These are phyloP conservation scores for Themeda triandra DNA, from an alignment of 176 grass and related monocot species.

Conservation along the genomic window DNA sequence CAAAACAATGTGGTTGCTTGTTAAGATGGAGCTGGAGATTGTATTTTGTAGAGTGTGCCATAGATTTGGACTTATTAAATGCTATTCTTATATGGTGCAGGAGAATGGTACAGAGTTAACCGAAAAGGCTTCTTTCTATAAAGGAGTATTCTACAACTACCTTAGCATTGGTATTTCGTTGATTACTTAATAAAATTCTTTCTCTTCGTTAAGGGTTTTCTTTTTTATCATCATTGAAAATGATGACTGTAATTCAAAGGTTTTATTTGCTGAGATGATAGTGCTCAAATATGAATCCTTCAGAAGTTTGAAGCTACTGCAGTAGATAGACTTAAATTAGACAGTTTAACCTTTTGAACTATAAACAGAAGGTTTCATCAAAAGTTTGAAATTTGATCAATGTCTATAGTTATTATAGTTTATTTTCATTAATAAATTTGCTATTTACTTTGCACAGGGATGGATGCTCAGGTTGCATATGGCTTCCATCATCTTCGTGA, in stretches of 20 bases:
- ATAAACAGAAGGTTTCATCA: neutral
- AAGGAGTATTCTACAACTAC: conserved; percentile 97
- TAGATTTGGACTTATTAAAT: neutral
- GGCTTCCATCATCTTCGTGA: conserved; percentile 90
- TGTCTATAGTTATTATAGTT: neutral
- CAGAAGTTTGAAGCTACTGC: neutral
- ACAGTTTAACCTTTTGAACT: neutral
- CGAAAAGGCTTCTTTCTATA: conserved; percentile 86
- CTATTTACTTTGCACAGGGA: conserved; percentile 58
- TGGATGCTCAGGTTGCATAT: conserved; percentile 99
- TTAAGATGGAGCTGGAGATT: neutral
- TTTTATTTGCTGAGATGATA: neutral
- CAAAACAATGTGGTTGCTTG: neutral
- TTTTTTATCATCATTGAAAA: neutral
- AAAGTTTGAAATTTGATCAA: neutral
- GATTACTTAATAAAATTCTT: neutral
- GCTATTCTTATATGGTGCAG: conserved; percentile 44
- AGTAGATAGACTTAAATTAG: neutral
- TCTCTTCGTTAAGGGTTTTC: conserved; percentile 1
- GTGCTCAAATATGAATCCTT: neutral
- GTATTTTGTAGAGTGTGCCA: neutral
- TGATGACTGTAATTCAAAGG: neutral
- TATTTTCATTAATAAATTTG: conserved; percentile 13
- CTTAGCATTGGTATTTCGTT: conserved; percentile 87
- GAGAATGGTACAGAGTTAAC: conserved; percentile 55